Percentiles rank a stretch among this genome's conserved stretches.
Evolutionary conservation across 2,329 filamentous ascomycete species (phyloP).

Genomic region (Diaporthe capsici): DNA sequence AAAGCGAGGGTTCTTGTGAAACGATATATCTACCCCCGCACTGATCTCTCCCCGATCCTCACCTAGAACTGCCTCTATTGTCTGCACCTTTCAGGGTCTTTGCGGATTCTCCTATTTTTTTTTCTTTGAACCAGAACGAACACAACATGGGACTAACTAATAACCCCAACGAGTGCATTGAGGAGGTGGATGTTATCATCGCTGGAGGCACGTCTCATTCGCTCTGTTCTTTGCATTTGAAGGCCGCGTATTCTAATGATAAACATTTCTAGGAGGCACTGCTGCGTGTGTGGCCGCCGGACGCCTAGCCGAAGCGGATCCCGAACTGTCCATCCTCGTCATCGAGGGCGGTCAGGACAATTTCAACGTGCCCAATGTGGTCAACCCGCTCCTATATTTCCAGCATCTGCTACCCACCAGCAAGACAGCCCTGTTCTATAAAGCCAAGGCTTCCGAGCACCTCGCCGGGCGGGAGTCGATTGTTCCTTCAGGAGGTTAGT

Average conservation of each 20-base stretch:
- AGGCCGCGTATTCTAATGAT: background rate
- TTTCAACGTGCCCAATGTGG: conserved; percentile 63
- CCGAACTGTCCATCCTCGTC: conserved; percentile 63
- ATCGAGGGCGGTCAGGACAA: conserved; percentile 69
- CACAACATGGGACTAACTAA: conserved; percentile 39
- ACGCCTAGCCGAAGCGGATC: conserved; percentile 65
- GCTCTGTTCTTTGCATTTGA: background rate
- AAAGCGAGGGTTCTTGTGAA: background rate
- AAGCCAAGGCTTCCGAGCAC: conserved; percentile 59
- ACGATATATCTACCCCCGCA: background rate
- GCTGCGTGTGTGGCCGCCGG: conserved; percentile 65
- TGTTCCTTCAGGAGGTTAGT: conserved; percentile 54
- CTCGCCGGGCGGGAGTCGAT: conserved; percentile 59
- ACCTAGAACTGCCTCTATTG: background rate
- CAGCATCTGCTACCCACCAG: conserved; percentile 62
- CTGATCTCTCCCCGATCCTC: background rate
- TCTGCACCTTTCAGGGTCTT: background rate
- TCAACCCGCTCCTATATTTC: conserved; percentile 64
- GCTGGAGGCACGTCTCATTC: conserved; percentile 42
- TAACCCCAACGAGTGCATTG: conserved; percentile 47
- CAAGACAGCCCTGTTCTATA: conserved; percentile 62
- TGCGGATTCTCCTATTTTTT: background rate
- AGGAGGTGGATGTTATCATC: conserved; percentile 60
- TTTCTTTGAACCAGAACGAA: background rate
- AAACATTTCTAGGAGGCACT: conserved; percentile 55